phyloP scores from a whole-genome alignment of 768 basidiomycete species.

The Tylopilus vinaceipallidus region DNA sequence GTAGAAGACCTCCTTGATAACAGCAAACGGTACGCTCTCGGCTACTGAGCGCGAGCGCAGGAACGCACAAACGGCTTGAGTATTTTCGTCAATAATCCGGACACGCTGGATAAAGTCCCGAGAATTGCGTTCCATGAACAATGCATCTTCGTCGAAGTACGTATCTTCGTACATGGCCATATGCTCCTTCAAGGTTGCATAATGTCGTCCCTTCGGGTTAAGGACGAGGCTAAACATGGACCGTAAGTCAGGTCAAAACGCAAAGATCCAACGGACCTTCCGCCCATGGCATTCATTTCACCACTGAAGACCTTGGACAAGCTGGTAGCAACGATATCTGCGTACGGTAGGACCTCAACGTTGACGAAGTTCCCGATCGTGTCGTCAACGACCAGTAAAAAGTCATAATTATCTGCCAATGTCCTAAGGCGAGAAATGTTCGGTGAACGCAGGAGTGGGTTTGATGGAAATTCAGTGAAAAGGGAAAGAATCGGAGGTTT shows the following conservation, averaged over 20 bases:
- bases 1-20: conserved; percentile 84
- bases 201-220: conserved; percentile 75
- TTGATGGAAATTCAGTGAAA: conserved; percentile 94
- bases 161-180: conserved; percentile 74
- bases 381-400: conserved; percentile 89
- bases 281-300: conserved; percentile 95
- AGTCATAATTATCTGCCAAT: conserved; percentile 86
- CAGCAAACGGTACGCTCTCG: conserved; percentile 37
- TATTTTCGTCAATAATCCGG: conserved; percentile 73
- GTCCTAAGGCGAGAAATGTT: conserved; percentile 70
- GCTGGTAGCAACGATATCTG: conserved; percentile 89
- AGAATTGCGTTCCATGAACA: conserved; percentile 98
- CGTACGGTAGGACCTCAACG: conserved; percentile 82
- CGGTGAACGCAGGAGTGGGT: conserved; percentile 86
- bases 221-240: conserved; percentile 66
- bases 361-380: conserved; percentile 95
- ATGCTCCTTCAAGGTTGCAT: conserved; percentile 59
- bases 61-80: conserved; percentile 79
- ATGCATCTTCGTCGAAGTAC: conserved; percentile 89
- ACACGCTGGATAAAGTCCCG: conserved; percentile 84
- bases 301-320: conserved; percentile 95
- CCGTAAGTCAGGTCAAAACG: not conserved
- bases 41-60: conserved; percentile 57
- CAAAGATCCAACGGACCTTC: conserved; percentile 60
- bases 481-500: conserved; percentile 71